Base-by-base conservation (phyloP, 495 filamentous ascomycete genomes). In the Pyronema omphalodes region DNA sequence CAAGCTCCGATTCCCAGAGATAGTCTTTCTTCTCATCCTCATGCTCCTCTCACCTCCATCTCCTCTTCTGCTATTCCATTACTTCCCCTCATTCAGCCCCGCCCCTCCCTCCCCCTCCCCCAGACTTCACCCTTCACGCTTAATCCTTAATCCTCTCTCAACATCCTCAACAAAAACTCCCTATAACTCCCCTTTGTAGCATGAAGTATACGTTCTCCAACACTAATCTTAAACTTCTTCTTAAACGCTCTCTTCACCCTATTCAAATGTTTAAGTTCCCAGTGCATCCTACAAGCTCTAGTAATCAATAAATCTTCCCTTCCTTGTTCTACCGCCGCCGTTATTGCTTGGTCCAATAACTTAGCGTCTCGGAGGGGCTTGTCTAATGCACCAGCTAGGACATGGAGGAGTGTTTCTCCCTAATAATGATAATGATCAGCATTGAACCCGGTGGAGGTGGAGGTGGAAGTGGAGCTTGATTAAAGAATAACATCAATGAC, bases 321-420 rank as follows among this genome's bases (percentile, higher is more conserved):
- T 48, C 69, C 73, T 0, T 73, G 71, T 58, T 79, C 74, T 43
- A 63, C 18, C 2, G 60, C 47, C 7, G 67, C 66, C 18, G 57
- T 58, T 29, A 75, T 74, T 3, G 91, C 88, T 69, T 98, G 91
- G 67, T 93, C 80, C 34, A 98, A 73, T n/a, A 98, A 81, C 37
- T 96, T 76, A 5, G 89, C 86, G 66, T 98, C 91, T 51, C 91
- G 88, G 57, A 93, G 83, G 36, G 91, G 88, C 45, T 84, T 82
- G 69, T 98, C 95, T 69, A 95, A 88, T 40, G 89, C 81, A 62
- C 93, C 91, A 69, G 94, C 94, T 64, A 98, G 83, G 57, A 96
- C 84, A 69, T 98, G 91, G 9, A 89, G 86, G 18, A 98, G 78
- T 15, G 91, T 79, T 70, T 98, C 91, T 45, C 91, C 91, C 91